Base-by-base conservation (phyloP, 345 rosid species). In the Nasturtium officinale region DNA sequence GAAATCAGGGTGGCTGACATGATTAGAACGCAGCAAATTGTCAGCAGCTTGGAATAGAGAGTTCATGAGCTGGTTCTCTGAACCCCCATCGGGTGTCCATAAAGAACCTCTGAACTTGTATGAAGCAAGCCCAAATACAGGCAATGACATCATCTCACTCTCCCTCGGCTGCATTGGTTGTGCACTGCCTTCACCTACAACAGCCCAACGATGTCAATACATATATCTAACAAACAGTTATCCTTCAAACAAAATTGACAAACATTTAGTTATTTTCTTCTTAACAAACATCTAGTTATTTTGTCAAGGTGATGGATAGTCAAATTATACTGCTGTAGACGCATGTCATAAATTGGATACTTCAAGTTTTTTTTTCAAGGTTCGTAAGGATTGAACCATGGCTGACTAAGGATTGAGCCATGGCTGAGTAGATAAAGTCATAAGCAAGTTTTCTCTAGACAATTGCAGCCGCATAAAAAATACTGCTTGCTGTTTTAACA, bases 1-100 rank as follows among this genome's bases (percentile, higher is more conserved):
- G 80, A 85, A 92, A 63, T 92, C 96, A n/a, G 98, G 98, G 63
- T 87, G 98, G 68, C 69, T 78, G 51, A 86, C 96, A 55, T 82
- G 56, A 65, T 38, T 75, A 13, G 6, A 79, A 80, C 82, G 78
- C 64, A 92, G 79, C 95, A 87, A 83, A 42, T 74, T 67, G 57
- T 85, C 89, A 9, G 95, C 98, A 11, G 71, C 87, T 79, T 63
- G 82, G 58, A 72, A 61, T 37, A 92, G 85, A 18, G 80, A 78
- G 77, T 74, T 81, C 4, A 78, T 78, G 29, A 85, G 79, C 58
- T 63, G 85, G 56, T 61, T 52, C 76, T 88, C 91, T 5, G 62
- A 56, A 26, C 80, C 83, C 29, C 83, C 91, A 20, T 55, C 81
- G 1, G 80, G 85, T 37, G 85, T 88, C 95, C 98, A 87, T 64